phyloP scores from a whole-genome alignment of 129 eudicot species.

The Centrapalus pauciflorus region DNA sequence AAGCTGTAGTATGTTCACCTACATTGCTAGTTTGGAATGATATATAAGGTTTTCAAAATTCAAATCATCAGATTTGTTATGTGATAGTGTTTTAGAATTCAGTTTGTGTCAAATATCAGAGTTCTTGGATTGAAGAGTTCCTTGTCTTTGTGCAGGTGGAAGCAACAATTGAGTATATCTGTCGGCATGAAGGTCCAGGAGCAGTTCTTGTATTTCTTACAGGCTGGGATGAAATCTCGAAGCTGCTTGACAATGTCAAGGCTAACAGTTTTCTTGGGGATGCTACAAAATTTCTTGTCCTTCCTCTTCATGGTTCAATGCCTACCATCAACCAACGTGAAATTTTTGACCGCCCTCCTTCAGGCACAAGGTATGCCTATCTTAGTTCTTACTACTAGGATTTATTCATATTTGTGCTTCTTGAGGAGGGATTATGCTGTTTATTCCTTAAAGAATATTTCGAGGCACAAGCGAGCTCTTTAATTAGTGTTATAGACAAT shows the following conservation, averaged over 20 bases:
- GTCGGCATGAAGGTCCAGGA: constrained; percentile 84
- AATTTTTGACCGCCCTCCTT: constrained; percentile 88
- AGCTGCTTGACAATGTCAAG: constrained; percentile 68
- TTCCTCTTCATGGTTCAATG: constrained; percentile 99
- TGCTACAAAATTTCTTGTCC: constrained; percentile 53
- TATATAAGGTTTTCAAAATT: not conserved
- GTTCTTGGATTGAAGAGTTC: not conserved
- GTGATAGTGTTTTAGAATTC: not conserved
- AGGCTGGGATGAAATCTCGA: constrained; percentile 99
- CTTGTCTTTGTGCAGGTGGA: constrained; percentile 57
- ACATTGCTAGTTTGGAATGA: not conserved
- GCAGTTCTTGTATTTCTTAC: constrained; percentile 95
- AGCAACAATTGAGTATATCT: constrained; percentile 78
- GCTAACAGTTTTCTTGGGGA: constrained; percentile 52
- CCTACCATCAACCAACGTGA: constrained; percentile 92
- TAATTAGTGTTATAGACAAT: not conserved
- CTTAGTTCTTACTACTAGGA: not conserved
- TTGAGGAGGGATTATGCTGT: not conserved
- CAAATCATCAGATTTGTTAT: not conserved
- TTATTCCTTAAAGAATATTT: too few species aligned
- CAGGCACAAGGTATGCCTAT: constrained; percentile 48
- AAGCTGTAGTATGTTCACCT: not conserved
- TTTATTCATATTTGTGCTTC: not conserved
- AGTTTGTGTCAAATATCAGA: not conserved
- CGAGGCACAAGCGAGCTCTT: too few species aligned